phyloP scores from a whole-genome alignment of 306 rosid species.

The Astragalus glycyphyllos region DNA sequence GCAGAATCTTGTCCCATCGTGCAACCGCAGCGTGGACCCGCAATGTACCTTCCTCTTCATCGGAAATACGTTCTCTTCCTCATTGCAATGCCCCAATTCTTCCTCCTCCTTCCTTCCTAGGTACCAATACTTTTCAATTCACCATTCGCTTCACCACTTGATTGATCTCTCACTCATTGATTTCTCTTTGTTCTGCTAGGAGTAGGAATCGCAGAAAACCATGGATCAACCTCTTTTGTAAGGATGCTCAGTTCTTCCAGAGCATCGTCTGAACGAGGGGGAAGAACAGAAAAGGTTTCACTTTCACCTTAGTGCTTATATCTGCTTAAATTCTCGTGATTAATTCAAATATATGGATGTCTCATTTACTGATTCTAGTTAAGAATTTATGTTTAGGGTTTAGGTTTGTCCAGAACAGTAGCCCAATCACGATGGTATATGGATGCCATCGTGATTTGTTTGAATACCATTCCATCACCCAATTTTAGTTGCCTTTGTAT shows the following conservation, averaged over 20 bases:
- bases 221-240: constrained; percentile 43
- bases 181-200: background rate
- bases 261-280: constrained; percentile 52
- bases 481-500: constrained; percentile 3
- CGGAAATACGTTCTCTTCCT: background rate
- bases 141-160: background rate
- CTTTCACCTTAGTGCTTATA: constrained; percentile 11
- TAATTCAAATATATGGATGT: background rate
- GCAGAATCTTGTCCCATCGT: constrained; percentile 17
- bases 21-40: constrained; percentile 26
- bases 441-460: constrained; percentile 8
- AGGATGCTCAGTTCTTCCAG: constrained; percentile 65
- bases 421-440: too few relatives aligned
- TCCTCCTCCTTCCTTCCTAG: too few relatives aligned
- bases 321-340: background rate
- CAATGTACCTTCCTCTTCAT: background rate
- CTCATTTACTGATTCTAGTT: background rate
- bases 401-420: background rate
- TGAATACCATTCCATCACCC: constrained; percentile 32
- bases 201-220: constrained; percentile 41
- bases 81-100: background rate
- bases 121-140: background rate
- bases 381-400: background rate
- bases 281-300: constrained; percentile 48
- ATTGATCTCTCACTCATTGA: constrained; percentile 10